Conservation (phyloP, 768 basidiomycete species). For the Xerocomus brunneocitrinus region DNA sequence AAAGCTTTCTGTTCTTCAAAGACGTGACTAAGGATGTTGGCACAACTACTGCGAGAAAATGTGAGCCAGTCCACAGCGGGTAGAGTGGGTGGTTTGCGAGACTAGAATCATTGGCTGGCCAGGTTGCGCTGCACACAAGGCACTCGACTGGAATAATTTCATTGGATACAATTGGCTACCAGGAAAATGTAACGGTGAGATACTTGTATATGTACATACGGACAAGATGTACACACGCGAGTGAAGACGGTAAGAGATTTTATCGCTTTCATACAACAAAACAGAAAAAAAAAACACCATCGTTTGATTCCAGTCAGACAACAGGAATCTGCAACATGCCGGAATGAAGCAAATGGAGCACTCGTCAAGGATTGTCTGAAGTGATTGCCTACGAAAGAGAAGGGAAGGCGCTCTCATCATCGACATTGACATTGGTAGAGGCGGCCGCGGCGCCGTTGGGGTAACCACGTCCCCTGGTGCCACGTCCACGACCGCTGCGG, state of each 20-base stretch:
- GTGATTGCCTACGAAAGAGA: slow-evolving; percentile 54
- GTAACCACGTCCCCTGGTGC: slow-evolving; percentile 43
- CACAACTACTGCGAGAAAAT: slow-evolving; percentile 1
- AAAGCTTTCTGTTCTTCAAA: background rate
- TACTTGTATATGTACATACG: slow-evolving; percentile 10
- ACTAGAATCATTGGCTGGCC: slow-evolving; percentile 21
- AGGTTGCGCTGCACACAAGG: background rate
- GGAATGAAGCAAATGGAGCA: slow-evolving; percentile 2
- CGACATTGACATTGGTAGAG: slow-evolving; percentile 69
- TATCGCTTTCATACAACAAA: slow-evolving; percentile 15
- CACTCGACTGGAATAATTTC: too few relatives aligned
- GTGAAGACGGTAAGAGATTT: background rate
- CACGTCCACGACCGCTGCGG: slow-evolving; percentile 39
- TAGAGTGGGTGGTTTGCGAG: slow-evolving; percentile 11
- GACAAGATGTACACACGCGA: slow-evolving; percentile 11
- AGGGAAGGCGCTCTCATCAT: slow-evolving; percentile 86
- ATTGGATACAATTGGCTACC: slow-evolving; percentile 1
- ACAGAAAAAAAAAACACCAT: slow-evolving; percentile 4
- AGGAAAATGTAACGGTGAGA: background rate
- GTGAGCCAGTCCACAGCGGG: background rate
- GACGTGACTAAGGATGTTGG: slow-evolving; percentile 1
- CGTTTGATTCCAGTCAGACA: slow-evolving; percentile 10
- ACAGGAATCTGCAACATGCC: slow-evolving; percentile 10
- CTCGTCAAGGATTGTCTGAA: slow-evolving; percentile 4
- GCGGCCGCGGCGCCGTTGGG: slow-evolving; percentile 35